Base-by-base conservation (phyloP, 495 filamentous ascomycete species). In the Aspergillus ellipticus region DNA sequence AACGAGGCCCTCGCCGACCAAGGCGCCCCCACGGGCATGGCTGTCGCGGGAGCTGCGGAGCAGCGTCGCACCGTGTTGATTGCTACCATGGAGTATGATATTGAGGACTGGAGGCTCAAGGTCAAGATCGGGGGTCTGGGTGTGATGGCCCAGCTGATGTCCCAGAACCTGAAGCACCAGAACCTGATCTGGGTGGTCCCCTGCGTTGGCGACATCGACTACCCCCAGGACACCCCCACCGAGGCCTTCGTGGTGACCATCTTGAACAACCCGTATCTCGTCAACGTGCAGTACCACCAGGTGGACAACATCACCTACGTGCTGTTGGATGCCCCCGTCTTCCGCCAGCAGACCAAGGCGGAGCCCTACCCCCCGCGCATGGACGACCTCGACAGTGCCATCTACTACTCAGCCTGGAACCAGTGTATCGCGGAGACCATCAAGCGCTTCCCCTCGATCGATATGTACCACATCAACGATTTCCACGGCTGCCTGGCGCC, bases 391-490 rank as follows among this genome's bases (percentile, higher is more conserved):
- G 45, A 48, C 22, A 48, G 45, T 17, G 24, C 45, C 13, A 48
- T 48, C 11, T 48, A 48, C 45, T 48, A 48, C 45, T 48, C 45
- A 1, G 45, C 45, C 13, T 48, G 45, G 45, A 48, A 48, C 45
- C 45, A 48, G 45, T 48, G 45, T 17, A 48, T 48, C 22, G 45
- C 45, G 7, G 45, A 48, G 45, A 48, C 45, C 28, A 48, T 48
- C 45, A 48, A 48, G 45, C 45, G 45, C 11, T 48, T 80, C 19
- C 84, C 82, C 63, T 75, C 79, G 4, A 71, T 85, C 49, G 82
- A 87, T 57, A 61, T 88, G 22, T 88, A 88, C 62, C 85, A 88
- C 66, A 85, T 87, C 65, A 88, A 88, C 66, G 85, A 88, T 58
- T 88, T 86, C 68, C 85, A 88, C 59, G 85, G 85, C 16, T 81